phyloP scores from a whole-genome alignment of 805 yeast species.

The Spathaspora gorwiae region DNA sequence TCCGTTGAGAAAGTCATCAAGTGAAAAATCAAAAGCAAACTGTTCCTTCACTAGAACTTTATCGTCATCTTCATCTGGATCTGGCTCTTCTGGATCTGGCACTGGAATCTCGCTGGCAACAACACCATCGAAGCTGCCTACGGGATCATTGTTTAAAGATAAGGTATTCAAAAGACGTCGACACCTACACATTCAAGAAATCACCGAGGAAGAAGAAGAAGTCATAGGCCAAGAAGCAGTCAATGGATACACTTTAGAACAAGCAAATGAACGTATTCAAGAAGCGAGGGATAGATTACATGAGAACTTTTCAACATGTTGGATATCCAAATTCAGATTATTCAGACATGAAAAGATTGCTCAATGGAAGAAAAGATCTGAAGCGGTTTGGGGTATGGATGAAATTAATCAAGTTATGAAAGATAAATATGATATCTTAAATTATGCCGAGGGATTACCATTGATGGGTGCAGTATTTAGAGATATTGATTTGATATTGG shows the following conservation, averaged over 20 bases:
- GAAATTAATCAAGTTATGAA: constrained; percentile 23
- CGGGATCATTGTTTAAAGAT: constrained; percentile 2
- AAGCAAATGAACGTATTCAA: constrained; percentile 23
- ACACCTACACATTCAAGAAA: background rate
- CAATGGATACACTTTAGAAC: constrained; percentile 11
- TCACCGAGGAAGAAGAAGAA: constrained; percentile 1
- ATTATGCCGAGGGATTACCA: constrained; percentile 30
- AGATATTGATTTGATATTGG: constrained; percentile 26
- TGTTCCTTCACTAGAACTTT: background rate
- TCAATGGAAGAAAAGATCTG: constrained; percentile 22
- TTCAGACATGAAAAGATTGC: constrained; percentile 20
- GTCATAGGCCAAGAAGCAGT: background rate
- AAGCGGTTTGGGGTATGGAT: constrained; percentile 33
- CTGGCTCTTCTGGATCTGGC: background rate
- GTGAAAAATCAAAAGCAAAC: background rate
- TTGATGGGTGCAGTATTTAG: constrained; percentile 25
- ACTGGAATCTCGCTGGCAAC: background rate
- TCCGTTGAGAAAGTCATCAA: constrained; percentile 7
- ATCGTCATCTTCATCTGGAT: background rate
- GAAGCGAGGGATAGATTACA: constrained; percentile 23
- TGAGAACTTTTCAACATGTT: constrained; percentile 25
- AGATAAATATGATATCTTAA: constrained; percentile 32
- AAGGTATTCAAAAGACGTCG: constrained; percentile 4
- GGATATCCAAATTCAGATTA: constrained; percentile 28
- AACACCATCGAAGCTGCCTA: background rate